Percentiles rank a stretch among this genome's conserved stretches.
These are phyloP conservation scores for Lactuca saligna DNA, from an alignment of 129 eudicot species.

Conservation along the genomic window DNA sequence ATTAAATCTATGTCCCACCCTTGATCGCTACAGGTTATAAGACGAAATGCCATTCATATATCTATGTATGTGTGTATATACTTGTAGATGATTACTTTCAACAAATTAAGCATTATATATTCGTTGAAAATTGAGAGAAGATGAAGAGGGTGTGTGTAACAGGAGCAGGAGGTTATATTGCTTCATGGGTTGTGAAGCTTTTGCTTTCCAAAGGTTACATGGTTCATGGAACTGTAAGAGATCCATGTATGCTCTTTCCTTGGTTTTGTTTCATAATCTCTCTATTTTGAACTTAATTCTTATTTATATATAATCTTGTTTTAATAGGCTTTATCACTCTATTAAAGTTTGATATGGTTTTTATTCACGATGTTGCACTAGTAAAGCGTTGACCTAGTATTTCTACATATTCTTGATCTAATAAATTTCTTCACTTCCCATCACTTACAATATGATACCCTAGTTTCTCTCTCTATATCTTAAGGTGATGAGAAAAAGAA, in stretches of 20 bases:
- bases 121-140: constrained; percentile 1
- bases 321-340: background rate
- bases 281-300: background rate
- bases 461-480: too few species aligned
- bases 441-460: too few species aligned
- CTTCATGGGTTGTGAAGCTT: constrained; percentile 47
- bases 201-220: constrained; percentile 42
- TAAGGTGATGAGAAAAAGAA: constrained; percentile 50
- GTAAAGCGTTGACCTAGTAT: constrained; percentile 1
- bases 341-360: background rate
- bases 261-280: background rate
- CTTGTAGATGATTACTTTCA: too few species aligned
- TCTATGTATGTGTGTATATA: too few species aligned
- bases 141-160: constrained; percentile 43
- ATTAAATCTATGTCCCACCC: too few species aligned
- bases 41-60: too few species aligned
- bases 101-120: background rate
- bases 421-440: too few species aligned
- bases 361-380: background rate
- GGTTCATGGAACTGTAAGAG: constrained; percentile 46
- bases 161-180: constrained; percentile 51
- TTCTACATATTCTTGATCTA: background rate
- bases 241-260: constrained; percentile 30
- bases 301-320: background rate
- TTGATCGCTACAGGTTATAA: too few species aligned